Percentiles rank a stretch among this genome's conserved stretches.
These are phyloP conservation scores for Zelopaecilomyces penicillatus DNA, from an alignment of 2,329 filamentous ascomycete genomes.

Conservation along the genomic window DNA sequence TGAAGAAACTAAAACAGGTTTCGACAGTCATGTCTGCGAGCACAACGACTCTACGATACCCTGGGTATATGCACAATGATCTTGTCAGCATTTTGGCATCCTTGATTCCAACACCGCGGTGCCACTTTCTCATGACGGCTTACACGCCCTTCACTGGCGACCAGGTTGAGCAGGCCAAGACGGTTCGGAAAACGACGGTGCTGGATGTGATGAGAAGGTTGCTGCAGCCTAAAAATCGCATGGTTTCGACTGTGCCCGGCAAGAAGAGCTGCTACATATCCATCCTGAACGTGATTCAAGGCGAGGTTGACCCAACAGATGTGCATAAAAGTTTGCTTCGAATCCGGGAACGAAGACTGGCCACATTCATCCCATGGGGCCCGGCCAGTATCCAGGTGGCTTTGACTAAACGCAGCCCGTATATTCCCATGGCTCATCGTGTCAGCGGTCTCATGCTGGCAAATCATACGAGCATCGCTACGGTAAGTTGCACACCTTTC, in stretches of 20 bases:
- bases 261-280: constrained; percentile 99
- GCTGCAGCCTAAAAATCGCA: constrained; percentile 95
- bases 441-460: constrained; percentile 96
- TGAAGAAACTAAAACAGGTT: constrained; percentile 40
- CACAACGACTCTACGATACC: constrained; percentile 92
- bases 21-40: constrained; percentile 98
- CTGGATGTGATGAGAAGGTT: constrained; percentile 94
- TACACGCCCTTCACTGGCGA: constrained; percentile 97
- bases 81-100: constrained; percentile 94
- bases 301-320: constrained; percentile 95
- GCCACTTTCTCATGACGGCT: constrained; percentile 96
- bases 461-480: constrained; percentile 95
- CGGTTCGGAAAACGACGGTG: constrained; percentile 94
- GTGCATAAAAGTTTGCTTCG: constrained; percentile 96
- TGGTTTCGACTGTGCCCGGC: constrained; percentile 91
- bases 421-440: constrained; percentile 86
- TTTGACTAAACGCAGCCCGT: constrained; percentile 91
- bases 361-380: constrained; percentile 97
- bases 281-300: constrained; percentile 97
- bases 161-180: constrained; percentile 94
- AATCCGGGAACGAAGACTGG: constrained; percentile 86
- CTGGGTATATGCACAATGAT: constrained; percentile 99
- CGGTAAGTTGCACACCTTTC: constrained; percentile 41
- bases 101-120: constrained; percentile 89
- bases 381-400: constrained; percentile 97